These are phyloP conservation scores for Hanseniaspora pseudoguilliermondii DNA, from an alignment of 805 yeast species.

Conservation along the genomic window DNA sequence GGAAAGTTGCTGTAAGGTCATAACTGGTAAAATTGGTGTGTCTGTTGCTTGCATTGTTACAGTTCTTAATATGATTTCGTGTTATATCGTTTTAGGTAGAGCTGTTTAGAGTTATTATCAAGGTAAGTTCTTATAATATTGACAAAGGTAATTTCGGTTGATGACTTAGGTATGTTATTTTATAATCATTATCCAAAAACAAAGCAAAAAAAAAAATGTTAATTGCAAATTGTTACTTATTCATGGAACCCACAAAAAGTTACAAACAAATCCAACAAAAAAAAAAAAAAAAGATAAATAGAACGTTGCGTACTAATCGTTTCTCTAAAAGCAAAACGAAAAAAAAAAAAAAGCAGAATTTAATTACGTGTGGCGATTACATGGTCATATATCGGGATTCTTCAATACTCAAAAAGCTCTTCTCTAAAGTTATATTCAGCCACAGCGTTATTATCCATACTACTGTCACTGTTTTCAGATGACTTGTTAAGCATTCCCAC, in stretches of 20 bases:
- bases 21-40: conserved; percentile 7
- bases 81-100: neutral
- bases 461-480: neutral
- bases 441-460: neutral
- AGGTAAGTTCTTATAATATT: no score
- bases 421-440: neutral
- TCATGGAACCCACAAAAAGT: neutral
- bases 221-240: neutral
- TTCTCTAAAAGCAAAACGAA: neutral
- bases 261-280: no score
- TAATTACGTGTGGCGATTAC: neutral
- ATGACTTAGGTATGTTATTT: no score
- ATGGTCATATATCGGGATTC: neutral
- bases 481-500: neutral
- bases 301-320: neutral
- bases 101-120: neutral
- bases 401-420: neutral
- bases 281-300: neutral
- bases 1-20: conserved; percentile 4
- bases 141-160: no score
- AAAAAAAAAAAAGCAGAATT: neutral
- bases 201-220: no score
- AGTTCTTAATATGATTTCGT: no score
- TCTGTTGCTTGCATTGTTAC: conserved; percentile 1
- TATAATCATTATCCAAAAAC: no score